phyloP scores from a whole-genome alignment of 345 rosid species.

The Garcia nutans region DNA sequence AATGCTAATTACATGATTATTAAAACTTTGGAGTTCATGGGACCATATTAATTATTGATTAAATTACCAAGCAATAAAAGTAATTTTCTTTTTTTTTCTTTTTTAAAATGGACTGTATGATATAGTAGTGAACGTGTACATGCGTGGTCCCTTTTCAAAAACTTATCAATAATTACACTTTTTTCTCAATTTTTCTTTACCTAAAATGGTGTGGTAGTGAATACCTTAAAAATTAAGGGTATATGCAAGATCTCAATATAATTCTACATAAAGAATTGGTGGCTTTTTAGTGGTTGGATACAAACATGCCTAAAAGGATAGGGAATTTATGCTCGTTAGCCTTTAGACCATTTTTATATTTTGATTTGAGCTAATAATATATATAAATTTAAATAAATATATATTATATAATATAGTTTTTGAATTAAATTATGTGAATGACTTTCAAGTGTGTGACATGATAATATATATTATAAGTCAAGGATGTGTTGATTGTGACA shows the following conservation, averaged over 20 bases:
- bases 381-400: not conserved
- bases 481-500: conserved; percentile 3
- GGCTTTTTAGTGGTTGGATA: not conserved
- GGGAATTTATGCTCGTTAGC: not conserved
- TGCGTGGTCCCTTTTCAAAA: not conserved
- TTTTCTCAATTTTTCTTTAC: not conserved
- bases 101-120: not conserved
- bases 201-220: not conserved
- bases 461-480: not conserved
- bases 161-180: conserved; percentile 1
- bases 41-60: not conserved
- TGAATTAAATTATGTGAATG: conserved; percentile 11
- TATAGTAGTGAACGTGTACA: not conserved
- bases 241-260: not conserved
- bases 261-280: too few relatives aligned
- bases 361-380: not conserved
- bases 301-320: conserved; percentile 9
- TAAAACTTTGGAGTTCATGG: not conserved
- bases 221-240: not conserved
- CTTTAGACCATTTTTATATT: conserved; percentile 1
- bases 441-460: not conserved
- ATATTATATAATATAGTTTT: not conserved
- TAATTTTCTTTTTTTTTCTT: not conserved
- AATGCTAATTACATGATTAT: not conserved
- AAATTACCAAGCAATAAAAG: not conserved